Conservation (phyloP, 225 moss, liverwort and hornwort genomes). For the Sphagnum tenellum region DNA sequence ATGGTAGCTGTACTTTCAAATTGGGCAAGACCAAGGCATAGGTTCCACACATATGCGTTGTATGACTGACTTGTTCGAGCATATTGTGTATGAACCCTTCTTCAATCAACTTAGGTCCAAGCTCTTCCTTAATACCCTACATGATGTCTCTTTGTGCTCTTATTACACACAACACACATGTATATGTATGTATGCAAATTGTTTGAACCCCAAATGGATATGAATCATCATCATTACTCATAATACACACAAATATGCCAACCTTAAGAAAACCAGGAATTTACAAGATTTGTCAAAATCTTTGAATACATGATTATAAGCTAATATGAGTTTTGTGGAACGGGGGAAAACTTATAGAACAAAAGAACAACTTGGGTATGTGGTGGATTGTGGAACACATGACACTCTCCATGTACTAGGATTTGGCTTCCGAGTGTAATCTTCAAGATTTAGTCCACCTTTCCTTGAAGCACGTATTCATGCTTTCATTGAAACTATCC, state of each 20-base stretch:
- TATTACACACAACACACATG: not conserved
- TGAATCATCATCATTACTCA: not conserved
- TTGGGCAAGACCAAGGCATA: conserved; percentile 51
- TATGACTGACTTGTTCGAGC: conserved; percentile 50
- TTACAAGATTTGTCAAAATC: not conserved
- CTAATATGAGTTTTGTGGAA: no score
- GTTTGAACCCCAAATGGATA: not conserved
- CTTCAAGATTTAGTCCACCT: conserved; percentile 53
- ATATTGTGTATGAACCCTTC: conserved; percentile 58
- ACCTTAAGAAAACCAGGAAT: not conserved
- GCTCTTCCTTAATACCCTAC: not conserved
- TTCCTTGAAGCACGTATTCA: conserved; percentile 59
- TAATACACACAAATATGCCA: not conserved
- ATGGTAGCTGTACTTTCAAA: conserved; percentile 65
- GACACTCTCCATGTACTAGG: conserved; percentile 56
- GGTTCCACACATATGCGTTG: conserved; percentile 33
- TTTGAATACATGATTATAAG: no score
- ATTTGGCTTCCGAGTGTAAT: conserved; percentile 72
- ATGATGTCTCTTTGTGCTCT: not conserved
- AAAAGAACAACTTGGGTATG: conserved; percentile 87
- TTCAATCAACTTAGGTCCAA: conserved; percentile 80
- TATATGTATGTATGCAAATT: not conserved
- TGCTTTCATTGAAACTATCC: conserved; percentile 48
- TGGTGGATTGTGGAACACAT: conserved; percentile 45
- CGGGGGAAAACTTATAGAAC: conserved; percentile 25